A percentile compares a stretch with the other conserved stretches of the same genome.
Evolutionary conservation across 2,329 filamentous ascomycete genomes (phyloP).

Genomic region (Beauveria asiatica): DNA sequence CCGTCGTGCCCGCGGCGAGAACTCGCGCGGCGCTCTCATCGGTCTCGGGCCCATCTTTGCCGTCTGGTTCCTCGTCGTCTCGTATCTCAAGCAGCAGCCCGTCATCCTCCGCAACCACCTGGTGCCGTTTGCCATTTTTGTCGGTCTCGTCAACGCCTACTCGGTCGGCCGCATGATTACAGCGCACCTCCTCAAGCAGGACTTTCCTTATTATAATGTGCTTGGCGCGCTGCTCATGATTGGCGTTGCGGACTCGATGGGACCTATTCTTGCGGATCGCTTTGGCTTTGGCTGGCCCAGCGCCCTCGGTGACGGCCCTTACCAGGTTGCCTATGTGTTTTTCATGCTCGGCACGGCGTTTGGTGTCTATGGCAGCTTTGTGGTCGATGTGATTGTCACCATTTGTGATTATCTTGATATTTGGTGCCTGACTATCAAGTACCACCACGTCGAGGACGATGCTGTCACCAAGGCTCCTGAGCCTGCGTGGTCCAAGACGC

Average conservation of each 20-base stretch:
- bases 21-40: conserved; percentile 64
- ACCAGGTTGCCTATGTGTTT: conserved; percentile 88
- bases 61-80: conserved; percentile 67
- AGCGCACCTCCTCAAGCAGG: conserved; percentile 78
- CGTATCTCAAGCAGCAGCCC: conserved; percentile 80
- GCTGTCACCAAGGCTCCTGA: conserved; percentile 1
- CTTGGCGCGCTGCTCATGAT: conserved; percentile 68
- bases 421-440: conserved; percentile 96
- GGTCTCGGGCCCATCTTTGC: conserved; percentile 75
- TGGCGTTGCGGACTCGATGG: conserved; percentile 73
- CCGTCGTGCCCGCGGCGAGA: conserved; percentile 64
- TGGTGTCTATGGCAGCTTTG: conserved; percentile 95
- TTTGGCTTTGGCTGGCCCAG: conserved; percentile 67
- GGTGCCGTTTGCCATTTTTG: conserved; percentile 82
- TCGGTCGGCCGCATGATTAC: conserved; percentile 93
- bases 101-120: conserved; percentile 74
- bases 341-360: conserved; percentile 74
- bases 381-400: conserved; percentile 92
- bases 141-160: conserved; percentile 87
- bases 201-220: conserved; percentile 87
- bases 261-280: conserved; percentile 54
- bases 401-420: conserved; percentile 98
- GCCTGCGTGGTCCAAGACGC: conserved; percentile 11
- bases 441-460: conserved; percentile 47
- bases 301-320: conserved; percentile 64